phyloP scores from a whole-genome alignment of 345 rosid species.

The Gossypium thurberi region DNA sequence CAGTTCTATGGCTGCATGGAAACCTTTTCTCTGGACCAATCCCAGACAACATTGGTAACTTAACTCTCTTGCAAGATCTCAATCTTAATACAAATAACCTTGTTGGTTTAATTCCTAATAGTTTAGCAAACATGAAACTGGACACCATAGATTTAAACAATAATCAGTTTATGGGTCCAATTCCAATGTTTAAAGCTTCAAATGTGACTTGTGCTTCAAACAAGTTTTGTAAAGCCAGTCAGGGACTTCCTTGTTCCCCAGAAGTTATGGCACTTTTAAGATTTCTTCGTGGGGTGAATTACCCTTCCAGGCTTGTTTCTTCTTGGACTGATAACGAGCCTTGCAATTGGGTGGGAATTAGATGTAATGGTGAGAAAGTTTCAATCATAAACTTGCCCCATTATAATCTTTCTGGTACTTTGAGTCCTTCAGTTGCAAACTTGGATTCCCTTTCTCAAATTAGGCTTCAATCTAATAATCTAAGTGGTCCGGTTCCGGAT shows the following conservation, averaged over 20 bases:
- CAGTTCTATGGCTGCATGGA: constrained; percentile 73
- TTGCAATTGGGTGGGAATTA: constrained; percentile 53
- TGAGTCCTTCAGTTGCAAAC: constrained; percentile 55
- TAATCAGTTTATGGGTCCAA: constrained; percentile 68
- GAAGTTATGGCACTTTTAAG: constrained; percentile 58
- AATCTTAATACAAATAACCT: constrained; percentile 51
- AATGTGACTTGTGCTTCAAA: constrained; percentile 36
- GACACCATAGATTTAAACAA: constrained; percentile 56
- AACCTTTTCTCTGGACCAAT: constrained; percentile 62
- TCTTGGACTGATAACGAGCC: constrained; percentile 66
- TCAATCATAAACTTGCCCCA: constrained; percentile 34
- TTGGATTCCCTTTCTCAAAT: constrained; percentile 38
- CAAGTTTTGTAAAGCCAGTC: constrained; percentile 42
- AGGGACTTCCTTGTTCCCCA: constrained; percentile 43
- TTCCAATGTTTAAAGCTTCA: constrained; percentile 43
- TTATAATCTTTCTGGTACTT: constrained; percentile 46
- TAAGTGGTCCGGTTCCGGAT: constrained; percentile 42
- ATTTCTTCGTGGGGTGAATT: constrained; percentile 53
- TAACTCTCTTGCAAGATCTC: constrained; percentile 46
- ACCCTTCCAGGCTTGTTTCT: constrained; percentile 43
- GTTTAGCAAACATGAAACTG: constrained; percentile 41
- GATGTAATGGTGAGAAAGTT: constrained; percentile 29
- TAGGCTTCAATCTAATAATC: constrained; percentile 38
- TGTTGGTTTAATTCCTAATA: constrained; percentile 55
- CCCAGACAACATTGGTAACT: constrained; percentile 49